A percentile compares a stretch with the other conserved stretches of the same genome.
Evolutionary conservation across 179 eudicot species (phyloP).

Genomic region (Actinidia polygama): DNA sequence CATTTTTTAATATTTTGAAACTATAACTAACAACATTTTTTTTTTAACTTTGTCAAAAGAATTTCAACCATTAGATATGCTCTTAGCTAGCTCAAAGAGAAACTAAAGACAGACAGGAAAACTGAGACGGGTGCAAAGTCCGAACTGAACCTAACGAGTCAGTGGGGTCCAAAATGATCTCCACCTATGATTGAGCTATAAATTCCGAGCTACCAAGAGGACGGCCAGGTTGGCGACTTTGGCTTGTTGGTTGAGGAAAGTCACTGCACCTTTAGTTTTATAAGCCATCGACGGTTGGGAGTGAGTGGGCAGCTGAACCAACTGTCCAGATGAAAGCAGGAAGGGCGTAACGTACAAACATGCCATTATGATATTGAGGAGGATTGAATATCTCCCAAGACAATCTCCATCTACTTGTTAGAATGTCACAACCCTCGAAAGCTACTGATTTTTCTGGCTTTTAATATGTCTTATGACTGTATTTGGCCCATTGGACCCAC

Average conservation of each 20-base stretch:
- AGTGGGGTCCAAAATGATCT: neutral
- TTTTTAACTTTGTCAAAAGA: too few relatives aligned
- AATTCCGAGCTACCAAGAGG: neutral
- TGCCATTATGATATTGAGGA: constrained; percentile 16
- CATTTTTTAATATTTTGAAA: too few relatives aligned
- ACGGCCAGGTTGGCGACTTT: neutral
- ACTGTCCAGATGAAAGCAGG: neutral
- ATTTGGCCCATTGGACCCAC: neutral
- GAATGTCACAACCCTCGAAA: constrained; percentile 30
- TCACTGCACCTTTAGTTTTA: neutral
- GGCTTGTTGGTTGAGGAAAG: neutral
- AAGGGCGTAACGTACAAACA: neutral
- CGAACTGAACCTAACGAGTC: neutral
- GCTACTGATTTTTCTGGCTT: constrained; percentile 15
- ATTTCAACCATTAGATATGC: too few relatives aligned
- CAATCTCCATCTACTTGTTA: neutral
- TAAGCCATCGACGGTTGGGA: too few relatives aligned
- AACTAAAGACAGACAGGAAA: too few relatives aligned
- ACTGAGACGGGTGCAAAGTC: too few relatives aligned
- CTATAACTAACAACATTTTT: too few relatives aligned
- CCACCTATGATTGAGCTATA: neutral
- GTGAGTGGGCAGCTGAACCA: neutral
- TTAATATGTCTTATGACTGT: neutral
- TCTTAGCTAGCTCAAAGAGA: too few relatives aligned
- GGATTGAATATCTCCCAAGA: constrained; percentile 18